Percentiles rank a stretch among this genome's conserved stretches.
Conservation (phyloP, 805 yeast species). For the Zygotorulaspora florentina region DNA sequence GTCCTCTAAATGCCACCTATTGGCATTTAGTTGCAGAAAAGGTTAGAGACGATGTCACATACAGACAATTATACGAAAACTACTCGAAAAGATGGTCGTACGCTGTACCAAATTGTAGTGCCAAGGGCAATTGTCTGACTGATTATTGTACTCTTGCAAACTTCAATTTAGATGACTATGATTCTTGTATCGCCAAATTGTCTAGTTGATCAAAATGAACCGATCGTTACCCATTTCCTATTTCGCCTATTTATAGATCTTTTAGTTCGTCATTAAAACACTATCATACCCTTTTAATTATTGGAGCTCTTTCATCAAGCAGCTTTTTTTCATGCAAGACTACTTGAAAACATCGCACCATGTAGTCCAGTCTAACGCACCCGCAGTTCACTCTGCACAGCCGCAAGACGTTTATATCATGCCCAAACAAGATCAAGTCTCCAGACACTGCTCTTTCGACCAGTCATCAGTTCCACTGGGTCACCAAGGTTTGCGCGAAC, state of each 20-base stretch:
- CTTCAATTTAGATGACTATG: slow-evolving; percentile 36
- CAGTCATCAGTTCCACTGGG: too few relatives aligned
- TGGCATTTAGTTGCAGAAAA: slow-evolving; percentile 55
- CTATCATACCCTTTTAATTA: too few relatives aligned
- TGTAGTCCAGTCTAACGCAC: too few relatives aligned
- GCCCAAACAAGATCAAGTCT: too few relatives aligned
- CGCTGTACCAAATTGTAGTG: slow-evolving; percentile 45
- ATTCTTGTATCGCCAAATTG: slow-evolving; percentile 23
- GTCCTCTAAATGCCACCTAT: slow-evolving; percentile 65
- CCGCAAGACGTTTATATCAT: too few relatives aligned
- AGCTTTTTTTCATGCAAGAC: too few relatives aligned
- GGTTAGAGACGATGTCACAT: slow-evolving; percentile 40
- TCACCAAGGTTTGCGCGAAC: too few relatives aligned
- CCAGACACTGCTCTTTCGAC: too few relatives aligned
- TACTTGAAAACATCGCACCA: too few relatives aligned
- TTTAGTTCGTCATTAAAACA: background rate
- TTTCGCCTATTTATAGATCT: background rate
- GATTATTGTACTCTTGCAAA: slow-evolving; percentile 42
- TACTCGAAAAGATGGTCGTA: slow-evolving; percentile 54
- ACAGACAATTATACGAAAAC: slow-evolving; percentile 48
- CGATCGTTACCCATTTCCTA: background rate
- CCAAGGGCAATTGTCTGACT: slow-evolving; percentile 33
- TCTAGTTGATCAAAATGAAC: background rate
- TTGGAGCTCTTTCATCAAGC: too few relatives aligned
- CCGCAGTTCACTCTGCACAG: too few relatives aligned